phyloP scores from a whole-genome alignment of 345 rosid species.

The Syzygium aromaticum region DNA sequence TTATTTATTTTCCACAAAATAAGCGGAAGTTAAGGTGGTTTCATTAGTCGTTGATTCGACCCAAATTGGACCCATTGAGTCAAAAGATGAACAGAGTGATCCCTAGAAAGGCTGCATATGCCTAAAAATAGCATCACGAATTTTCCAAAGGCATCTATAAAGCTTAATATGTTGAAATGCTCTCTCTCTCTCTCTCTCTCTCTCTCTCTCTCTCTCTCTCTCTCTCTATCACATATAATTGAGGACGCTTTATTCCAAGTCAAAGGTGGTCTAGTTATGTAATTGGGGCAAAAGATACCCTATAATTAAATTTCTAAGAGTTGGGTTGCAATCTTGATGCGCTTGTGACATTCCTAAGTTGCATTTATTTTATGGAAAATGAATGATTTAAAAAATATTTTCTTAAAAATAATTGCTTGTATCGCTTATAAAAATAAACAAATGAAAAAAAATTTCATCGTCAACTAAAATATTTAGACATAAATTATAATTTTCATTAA shows the following conservation, averaged over 20 bases:
- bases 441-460: background rate
- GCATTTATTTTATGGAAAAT: background rate
- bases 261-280: background rate
- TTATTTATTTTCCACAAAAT: background rate
- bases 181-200: background rate
- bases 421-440: background rate
- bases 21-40: background rate
- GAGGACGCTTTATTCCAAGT: background rate
- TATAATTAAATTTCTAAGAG: background rate
- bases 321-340: background rate
- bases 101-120: background rate
- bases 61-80: background rate
- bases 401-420: background rate
- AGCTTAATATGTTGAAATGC: background rate
- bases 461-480: background rate
- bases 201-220: background rate
- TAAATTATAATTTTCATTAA: accelerated
- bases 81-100: background rate
- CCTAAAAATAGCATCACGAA: background rate
- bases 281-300: background rate
- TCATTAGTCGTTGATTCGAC: background rate
- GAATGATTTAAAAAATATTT: background rate
- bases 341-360: no score
- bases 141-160: background rate
- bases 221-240: background rate